Percentiles rank a stretch among this genome's conserved stretches.
Evolutionary conservation across 768 basidiomycete species (phyloP).

Genomic region (Leccinum pellstonianum): DNA sequence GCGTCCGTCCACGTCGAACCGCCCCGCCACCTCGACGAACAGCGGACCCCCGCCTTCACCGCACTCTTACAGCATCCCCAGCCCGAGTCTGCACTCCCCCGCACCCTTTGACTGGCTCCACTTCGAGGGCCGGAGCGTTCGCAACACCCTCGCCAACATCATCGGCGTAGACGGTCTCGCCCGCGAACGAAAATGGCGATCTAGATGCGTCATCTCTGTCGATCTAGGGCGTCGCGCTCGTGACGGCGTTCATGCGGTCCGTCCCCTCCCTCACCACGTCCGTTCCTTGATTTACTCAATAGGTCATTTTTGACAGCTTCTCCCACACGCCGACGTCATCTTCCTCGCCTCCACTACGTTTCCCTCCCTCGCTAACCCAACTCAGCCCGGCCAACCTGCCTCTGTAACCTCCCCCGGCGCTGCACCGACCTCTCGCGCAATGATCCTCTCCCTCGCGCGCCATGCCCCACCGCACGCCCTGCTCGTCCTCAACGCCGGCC

Average conservation of each 20-base stretch:
- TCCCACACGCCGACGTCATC: constrained; percentile 80
- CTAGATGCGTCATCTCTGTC: constrained; percentile 77
- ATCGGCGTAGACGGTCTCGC: constrained; percentile 79
- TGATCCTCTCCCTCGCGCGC: constrained; percentile 69
- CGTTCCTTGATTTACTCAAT: not conserved
- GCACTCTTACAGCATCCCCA: too few species aligned
- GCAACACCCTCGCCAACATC: constrained; percentile 73
- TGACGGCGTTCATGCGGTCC: constrained; percentile 77
- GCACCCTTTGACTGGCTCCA: too few species aligned
- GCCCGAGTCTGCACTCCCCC: too few species aligned
- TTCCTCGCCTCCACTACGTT: constrained; percentile 49
- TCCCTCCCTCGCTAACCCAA: constrained; percentile 6
- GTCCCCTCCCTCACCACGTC: constrained; percentile 28
- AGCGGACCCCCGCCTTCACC: too few species aligned
- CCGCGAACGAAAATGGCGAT: constrained; percentile 79
- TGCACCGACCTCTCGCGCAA: constrained; percentile 64
- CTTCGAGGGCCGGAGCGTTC: too few species aligned
- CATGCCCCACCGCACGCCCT: constrained; percentile 71
- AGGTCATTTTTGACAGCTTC: constrained; percentile 46
- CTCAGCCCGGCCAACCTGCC: not conserved
- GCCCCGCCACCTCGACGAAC: too few species aligned
- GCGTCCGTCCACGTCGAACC: too few species aligned
- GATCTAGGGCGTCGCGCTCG: constrained; percentile 72
- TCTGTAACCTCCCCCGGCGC: constrained; percentile 42
- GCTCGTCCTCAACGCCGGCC: constrained; percentile 80